Conservation (phyloP, 305 asterid genomes). For the Coffea humblotiana region DNA sequence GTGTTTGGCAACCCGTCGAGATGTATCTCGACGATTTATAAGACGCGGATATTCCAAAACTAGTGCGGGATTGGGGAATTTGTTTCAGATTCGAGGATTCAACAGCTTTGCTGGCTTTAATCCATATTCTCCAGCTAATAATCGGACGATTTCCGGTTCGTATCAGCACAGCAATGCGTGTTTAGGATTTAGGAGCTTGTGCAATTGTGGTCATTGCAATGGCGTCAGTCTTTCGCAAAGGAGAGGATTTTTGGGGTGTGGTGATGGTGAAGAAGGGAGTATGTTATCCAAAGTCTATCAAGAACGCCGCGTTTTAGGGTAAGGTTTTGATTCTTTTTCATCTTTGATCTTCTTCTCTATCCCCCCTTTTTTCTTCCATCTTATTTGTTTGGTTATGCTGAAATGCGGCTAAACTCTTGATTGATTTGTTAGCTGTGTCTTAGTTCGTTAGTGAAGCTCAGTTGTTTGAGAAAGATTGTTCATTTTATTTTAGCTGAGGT, state of each 20-base stretch:
- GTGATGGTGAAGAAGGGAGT: constrained; percentile 72
- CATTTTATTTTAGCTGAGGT: background rate
- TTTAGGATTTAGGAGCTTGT: constrained; percentile 21
- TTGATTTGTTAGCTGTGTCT: too few relatives aligned
- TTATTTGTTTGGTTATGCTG: background rate
- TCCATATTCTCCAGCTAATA: constrained; percentile 11
- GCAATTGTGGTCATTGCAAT: constrained; percentile 5
- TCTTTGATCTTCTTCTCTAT: background rate
- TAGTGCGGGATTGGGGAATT: constrained; percentile 17
- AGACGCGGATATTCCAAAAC: constrained; percentile 13
- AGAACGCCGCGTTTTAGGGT: constrained; percentile 74
- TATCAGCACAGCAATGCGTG: background rate
- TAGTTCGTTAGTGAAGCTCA: constrained; percentile 5
- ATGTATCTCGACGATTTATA: constrained; percentile 9
- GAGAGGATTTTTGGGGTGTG: constrained; percentile 79
- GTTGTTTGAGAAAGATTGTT: background rate
- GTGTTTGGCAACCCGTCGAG: constrained; percentile 25
- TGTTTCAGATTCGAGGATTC: constrained; percentile 26
- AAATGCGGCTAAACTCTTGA: background rate
- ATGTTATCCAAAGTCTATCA: constrained; percentile 62
- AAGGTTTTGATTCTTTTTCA: constrained; percentile 6
- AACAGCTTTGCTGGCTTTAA: constrained; percentile 28
- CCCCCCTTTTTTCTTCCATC: background rate
- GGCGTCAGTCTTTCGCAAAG: constrained; percentile 32
- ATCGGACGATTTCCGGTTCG: background rate